Percentiles rank a stretch among this genome's conserved stretches.
phyloP scores from a whole-genome alignment of 306 rosid genomes.

The Rubus idaeus region DNA sequence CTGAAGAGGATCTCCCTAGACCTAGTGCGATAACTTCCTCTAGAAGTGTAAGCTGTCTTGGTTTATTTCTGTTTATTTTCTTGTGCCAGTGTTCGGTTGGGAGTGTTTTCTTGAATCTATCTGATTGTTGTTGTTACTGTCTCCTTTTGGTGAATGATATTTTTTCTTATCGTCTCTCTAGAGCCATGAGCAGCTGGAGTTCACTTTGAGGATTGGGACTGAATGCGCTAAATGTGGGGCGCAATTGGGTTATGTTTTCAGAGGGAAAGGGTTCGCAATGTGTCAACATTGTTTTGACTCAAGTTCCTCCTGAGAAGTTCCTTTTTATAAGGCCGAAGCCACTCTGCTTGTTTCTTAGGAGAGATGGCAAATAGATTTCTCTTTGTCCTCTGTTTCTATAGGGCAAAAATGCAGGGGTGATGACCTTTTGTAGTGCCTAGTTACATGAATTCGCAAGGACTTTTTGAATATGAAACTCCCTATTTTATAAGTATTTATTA shows the following conservation, averaged over 20 bases:
- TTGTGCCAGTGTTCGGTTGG: background rate
- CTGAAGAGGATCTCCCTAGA: slow-evolving; percentile 50
- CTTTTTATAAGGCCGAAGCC: background rate
- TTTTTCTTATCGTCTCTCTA: background rate
- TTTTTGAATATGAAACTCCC: background rate
- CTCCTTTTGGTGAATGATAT: background rate
- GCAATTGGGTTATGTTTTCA: background rate
- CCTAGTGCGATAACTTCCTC: slow-evolving; percentile 37
- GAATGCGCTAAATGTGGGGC: background rate
- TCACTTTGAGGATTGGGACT: background rate
- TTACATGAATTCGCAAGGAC: background rate
- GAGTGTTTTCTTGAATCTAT: background rate
- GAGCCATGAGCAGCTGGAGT: slow-evolving; percentile 6
- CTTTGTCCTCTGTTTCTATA: background rate
- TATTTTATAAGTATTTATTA: background rate
- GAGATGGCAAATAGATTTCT: too few relatives aligned
- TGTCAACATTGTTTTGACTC: background rate
- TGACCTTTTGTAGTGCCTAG: background rate
- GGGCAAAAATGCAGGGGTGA: background rate
- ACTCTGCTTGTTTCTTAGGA: background rate
- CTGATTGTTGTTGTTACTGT: background rate
- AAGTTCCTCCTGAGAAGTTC: background rate
- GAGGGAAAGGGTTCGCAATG: background rate
- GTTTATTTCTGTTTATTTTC: background rate
- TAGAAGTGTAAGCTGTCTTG: slow-evolving; percentile 12